These are phyloP conservation scores for Scleroderma bovista DNA, from an alignment of 768 basidiomycete genomes.

Conservation along the genomic window DNA sequence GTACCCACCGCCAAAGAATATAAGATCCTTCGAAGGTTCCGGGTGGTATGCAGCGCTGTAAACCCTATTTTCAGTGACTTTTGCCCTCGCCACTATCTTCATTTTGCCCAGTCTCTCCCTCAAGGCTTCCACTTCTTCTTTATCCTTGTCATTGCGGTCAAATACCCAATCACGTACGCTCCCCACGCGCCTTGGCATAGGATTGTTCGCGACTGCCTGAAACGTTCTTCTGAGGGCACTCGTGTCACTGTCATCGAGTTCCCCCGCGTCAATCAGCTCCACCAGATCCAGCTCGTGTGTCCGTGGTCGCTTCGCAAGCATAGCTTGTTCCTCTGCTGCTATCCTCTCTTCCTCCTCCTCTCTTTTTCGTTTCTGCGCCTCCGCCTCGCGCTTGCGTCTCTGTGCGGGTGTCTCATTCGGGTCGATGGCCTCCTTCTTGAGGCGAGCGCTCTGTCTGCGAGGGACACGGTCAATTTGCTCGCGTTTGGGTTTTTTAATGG, in stretches of 20 bases:
- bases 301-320: constrained; percentile 63
- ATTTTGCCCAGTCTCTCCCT: constrained; percentile 48
- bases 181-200: constrained; percentile 34
- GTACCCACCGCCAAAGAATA: constrained; percentile 76
- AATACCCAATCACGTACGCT: constrained; percentile 50
- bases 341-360: constrained; percentile 59
- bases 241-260: constrained; percentile 41
- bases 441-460: constrained; percentile 61
- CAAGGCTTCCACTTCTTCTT: constrained; percentile 46
- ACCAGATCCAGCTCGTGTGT: constrained; percentile 58
- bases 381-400: constrained; percentile 62
- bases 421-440: constrained; percentile 45
- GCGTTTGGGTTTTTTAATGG: constrained; percentile 49
- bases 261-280: constrained; percentile 45
- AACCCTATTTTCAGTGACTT: constrained; percentile 69
- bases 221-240: constrained; percentile 42
- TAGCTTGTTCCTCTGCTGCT: constrained; percentile 55
- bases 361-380: constrained; percentile 49
- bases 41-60: constrained; percentile 82
- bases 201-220: constrained; percentile 31
- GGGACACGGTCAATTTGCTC: constrained; percentile 42
- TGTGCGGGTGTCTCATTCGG: constrained; percentile 61
- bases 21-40: constrained; percentile 69
- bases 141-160: constrained; percentile 42
- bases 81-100: constrained; percentile 70